phyloP scores from a whole-genome alignment of 2,329 filamentous ascomycete genomes.

The Celoporthe dispersa region DNA sequence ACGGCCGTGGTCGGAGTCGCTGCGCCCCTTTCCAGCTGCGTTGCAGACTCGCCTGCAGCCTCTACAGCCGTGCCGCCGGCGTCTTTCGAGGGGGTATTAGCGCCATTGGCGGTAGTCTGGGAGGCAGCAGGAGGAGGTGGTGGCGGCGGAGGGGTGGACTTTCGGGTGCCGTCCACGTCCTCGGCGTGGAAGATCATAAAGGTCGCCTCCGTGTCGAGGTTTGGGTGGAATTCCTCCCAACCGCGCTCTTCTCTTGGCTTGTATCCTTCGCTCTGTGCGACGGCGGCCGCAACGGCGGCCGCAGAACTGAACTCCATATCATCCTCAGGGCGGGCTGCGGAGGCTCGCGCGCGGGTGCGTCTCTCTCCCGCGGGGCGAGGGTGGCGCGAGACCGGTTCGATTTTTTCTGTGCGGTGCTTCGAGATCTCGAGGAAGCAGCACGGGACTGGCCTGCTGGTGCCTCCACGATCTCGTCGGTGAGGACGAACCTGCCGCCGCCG shows the following conservation, averaged over 20 bases:
- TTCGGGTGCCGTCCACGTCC: slow-evolving; percentile 78
- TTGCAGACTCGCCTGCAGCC: slow-evolving; percentile 45
- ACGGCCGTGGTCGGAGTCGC: slow-evolving; percentile 32
- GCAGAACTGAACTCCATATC: slow-evolving; percentile 80
- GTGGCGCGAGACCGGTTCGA: slow-evolving; percentile 49
- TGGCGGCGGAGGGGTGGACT: slow-evolving; percentile 47
- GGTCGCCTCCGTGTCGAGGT: slow-evolving; percentile 84
- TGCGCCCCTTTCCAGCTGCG: slow-evolving; percentile 45
- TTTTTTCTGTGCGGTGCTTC: slow-evolving; percentile 54
- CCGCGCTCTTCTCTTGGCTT: slow-evolving; percentile 95
- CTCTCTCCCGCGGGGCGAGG: slow-evolving; percentile 60
- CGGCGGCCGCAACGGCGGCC: slow-evolving; percentile 85
- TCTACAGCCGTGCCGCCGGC: slow-evolving; percentile 39
- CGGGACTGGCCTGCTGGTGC: slow-evolving; percentile 55
- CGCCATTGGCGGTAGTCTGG: slow-evolving; percentile 40
- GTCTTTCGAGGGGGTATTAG: slow-evolving; percentile 52
- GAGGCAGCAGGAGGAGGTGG: slow-evolving; percentile 34
- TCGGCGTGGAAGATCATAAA: slow-evolving; percentile 81
- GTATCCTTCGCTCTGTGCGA: slow-evolving; percentile 92
- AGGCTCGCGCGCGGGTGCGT: slow-evolving; percentile 59
- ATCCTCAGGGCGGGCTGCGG: slow-evolving; percentile 55
- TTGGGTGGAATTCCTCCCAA: slow-evolving; percentile 97
- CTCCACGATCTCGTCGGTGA: slow-evolving; percentile 69
- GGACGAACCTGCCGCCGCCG: slow-evolving; percentile 79
- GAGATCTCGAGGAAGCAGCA: slow-evolving; percentile 57